Evolutionary conservation across 2,329 filamentous ascomycete genomes (phyloP).

Genomic region (Diaporthe australafricana): DNA sequence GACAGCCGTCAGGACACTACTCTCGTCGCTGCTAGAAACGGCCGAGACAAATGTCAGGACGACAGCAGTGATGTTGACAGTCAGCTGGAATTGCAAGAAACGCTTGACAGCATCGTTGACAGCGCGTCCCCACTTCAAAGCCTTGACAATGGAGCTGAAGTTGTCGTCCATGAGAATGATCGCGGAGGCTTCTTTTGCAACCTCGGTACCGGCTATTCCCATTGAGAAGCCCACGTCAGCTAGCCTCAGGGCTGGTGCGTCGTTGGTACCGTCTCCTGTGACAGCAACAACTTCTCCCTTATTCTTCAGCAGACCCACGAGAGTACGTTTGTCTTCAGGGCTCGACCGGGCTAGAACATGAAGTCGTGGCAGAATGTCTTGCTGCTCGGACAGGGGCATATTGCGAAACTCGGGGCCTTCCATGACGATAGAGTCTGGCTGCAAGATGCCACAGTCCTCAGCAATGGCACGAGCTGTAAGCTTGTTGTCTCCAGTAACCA

Average conservation of each 20-base stretch:
- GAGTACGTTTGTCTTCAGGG: constrained; percentile 80
- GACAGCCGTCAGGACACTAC: constrained; percentile 85
- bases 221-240: constrained; percentile 89
- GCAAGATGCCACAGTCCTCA: constrained; percentile 80
- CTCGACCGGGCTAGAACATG: constrained; percentile 81
- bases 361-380: constrained; percentile 74
- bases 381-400: constrained; percentile 73
- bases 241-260: constrained; percentile 83
- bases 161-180: constrained; percentile 92
- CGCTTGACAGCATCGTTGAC: constrained; percentile 84
- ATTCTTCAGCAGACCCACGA: constrained; percentile 78
- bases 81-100: constrained; percentile 82
- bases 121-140: constrained; percentile 82
- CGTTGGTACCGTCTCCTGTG: constrained; percentile 86
- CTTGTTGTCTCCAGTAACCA: constrained; percentile 89
- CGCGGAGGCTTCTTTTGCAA: constrained; percentile 86
- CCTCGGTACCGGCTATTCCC: constrained; percentile 86
- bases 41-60: constrained; percentile 88
- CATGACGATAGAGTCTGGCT: constrained; percentile 76
- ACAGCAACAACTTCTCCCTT: constrained; percentile 83
- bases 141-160: constrained; percentile 87
- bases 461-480: constrained; percentile 84
- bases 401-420: constrained; percentile 84
- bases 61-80: constrained; percentile 93
- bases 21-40: constrained; percentile 75